Evolutionary conservation across 176 grass and related monocot genomes (phyloP).

Genomic region (Poa pratensis): DNA sequence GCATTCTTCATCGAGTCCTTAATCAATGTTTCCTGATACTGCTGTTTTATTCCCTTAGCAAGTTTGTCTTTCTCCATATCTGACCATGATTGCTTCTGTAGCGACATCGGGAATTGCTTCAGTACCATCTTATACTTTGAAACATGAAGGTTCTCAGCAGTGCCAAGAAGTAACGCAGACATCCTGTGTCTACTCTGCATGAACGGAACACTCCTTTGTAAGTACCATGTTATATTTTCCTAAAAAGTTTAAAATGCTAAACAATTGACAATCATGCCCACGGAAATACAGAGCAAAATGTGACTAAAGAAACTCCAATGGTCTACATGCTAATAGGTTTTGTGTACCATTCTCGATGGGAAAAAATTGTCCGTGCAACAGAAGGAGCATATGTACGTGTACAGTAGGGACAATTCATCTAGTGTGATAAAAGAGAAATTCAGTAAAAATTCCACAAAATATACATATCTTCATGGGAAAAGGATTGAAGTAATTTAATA

Average conservation of each 20-base stretch:
- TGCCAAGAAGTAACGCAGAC: conserved; percentile 70
- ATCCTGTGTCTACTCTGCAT: conserved; percentile 56
- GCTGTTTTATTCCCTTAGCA: conserved; percentile 91
- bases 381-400: neutral
- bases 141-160: conserved; percentile 67
- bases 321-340: conserved; percentile 1
- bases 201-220: conserved; percentile 20
- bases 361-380: conserved; percentile 10
- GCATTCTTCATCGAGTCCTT: conserved; percentile 68
- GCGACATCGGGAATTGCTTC: conserved; percentile 71
- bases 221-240: neutral
- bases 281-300: neutral
- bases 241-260: conserved; percentile 1
- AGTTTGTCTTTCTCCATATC: conserved; percentile 79
- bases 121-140: conserved; percentile 68
- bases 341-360: neutral
- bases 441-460: neutral
- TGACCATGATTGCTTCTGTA: conserved; percentile 75
- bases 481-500: neutral
- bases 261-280: conserved; percentile 4
- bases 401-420: neutral
- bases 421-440: neutral
- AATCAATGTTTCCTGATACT: conserved; percentile 91
- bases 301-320: neutral
- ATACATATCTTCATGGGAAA: neutral